Conservation (phyloP, 2,329 filamentous ascomycete genomes). For the Ophiostoma novo-ulmi region DNA sequence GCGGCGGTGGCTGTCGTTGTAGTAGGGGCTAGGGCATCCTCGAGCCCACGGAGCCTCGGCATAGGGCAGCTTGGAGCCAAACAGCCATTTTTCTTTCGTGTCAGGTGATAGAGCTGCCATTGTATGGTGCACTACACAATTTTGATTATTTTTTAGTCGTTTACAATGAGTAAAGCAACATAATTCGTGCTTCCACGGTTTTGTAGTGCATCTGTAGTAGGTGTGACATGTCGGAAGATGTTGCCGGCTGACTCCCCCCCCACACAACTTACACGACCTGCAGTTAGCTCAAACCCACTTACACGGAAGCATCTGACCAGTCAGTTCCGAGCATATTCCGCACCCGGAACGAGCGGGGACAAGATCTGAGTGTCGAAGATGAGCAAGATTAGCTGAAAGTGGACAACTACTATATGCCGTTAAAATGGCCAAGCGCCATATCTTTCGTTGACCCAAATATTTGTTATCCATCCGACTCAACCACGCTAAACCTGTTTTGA, state of each 20-base stretch:
- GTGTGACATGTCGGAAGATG: background rate
- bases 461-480: background rate
- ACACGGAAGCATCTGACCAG: no score
- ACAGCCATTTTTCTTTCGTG: background rate
- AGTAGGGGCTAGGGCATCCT: background rate
- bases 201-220: background rate
- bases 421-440: no score
- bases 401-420: no score
- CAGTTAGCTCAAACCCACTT: background rate
- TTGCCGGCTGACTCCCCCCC: background rate
- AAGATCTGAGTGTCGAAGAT: no score
- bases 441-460: no score
- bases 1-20: slow-evolving; percentile 8
- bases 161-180: background rate
- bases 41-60: background rate
- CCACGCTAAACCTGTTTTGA: background rate
- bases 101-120: background rate
- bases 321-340: no score
- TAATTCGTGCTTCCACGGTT: background rate
- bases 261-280: background rate
- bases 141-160: background rate
- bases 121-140: background rate
- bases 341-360: no score
- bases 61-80: slow-evolving; percentile 7
- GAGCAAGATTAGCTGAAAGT: no score